Conservation (phyloP, 148 eudicot species). For the Chenopodium quinoa region DNA sequence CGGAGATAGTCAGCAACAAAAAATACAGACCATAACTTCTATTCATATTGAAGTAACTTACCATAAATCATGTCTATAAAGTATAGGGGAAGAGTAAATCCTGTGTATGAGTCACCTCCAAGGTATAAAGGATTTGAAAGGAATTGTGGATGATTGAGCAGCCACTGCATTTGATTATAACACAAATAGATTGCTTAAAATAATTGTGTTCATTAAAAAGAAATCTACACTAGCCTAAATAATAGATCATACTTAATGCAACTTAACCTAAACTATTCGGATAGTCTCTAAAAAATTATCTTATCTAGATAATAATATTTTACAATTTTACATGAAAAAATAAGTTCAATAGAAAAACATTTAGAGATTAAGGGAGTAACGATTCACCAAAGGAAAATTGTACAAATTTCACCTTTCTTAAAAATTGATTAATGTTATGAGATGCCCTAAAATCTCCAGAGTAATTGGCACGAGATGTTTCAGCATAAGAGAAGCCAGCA, state of each 20-base stretch:
- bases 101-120: conserved; percentile 70
- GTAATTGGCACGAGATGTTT: conserved; percentile 34
- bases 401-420: conserved; percentile 37
- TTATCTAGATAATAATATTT: neutral
- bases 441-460: conserved; percentile 33
- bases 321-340: too few relatives aligned
- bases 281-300: neutral
- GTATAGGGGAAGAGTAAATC: conserved; percentile 48
- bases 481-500: conserved; percentile 51
- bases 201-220: too few relatives aligned
- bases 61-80: conserved; percentile 34
- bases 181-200: too few relatives aligned
- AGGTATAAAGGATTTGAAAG: conserved; percentile 47
- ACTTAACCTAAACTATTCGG: too few relatives aligned
- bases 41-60: neutral
- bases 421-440: conserved; percentile 35
- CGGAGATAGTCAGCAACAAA: neutral
- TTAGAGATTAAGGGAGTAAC: too few relatives aligned
- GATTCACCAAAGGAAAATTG: neutral
- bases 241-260: too few relatives aligned
- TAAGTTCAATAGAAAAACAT: too few relatives aligned
- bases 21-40: too few relatives aligned
- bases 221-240: too few relatives aligned
- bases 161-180: conserved; percentile 36
- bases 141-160: conserved; percentile 44